These are phyloP conservation scores for Coemansia sp. DNA, from an alignment of 192 early-diverging fungal genomes.

Conservation along the genomic window DNA sequence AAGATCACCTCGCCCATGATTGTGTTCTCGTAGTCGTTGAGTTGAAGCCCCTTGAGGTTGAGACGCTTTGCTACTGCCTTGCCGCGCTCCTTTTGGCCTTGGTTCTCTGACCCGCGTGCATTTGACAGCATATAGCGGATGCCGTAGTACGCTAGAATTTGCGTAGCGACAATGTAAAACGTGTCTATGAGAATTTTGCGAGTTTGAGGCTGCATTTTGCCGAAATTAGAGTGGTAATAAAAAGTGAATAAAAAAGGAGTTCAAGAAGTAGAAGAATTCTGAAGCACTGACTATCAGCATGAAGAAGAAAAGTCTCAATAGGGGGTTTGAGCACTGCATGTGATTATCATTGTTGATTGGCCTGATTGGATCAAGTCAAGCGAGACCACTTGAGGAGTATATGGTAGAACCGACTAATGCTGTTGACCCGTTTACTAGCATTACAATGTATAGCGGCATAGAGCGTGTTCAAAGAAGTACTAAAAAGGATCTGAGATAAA, in stretches of 20 bases:
- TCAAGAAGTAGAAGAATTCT: not conserved
- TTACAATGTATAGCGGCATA: no score
- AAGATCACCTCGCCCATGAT: conserved; percentile 94
- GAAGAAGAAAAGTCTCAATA: not conserved
- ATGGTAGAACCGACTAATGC: no score
- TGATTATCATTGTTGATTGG: not conserved
- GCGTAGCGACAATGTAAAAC: conserved; percentile 78
- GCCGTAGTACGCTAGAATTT: conserved; percentile 84
- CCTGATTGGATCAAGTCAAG: not conserved
- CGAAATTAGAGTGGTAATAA: not conserved
- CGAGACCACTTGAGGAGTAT: no score
- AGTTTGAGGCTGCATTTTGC: conserved; percentile 52
- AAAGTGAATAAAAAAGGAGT: not conserved
- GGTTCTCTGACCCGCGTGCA: conserved; percentile 72
- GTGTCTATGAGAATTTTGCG: conserved; percentile 51
- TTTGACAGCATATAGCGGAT: conserved; percentile 82
- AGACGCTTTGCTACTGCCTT: conserved; percentile 38
- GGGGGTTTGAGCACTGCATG: not conserved
- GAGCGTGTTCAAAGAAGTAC: no score
- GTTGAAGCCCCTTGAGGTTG: conserved; percentile 58
- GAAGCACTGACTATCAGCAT: not conserved
- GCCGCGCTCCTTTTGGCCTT: conserved; percentile 75
- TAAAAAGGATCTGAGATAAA: no score
- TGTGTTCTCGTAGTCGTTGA: conserved; percentile 91
- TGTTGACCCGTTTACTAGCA: no score